Conservation (phyloP, 2,329 filamentous ascomycete species). For the Lachnellula occidentalis region DNA sequence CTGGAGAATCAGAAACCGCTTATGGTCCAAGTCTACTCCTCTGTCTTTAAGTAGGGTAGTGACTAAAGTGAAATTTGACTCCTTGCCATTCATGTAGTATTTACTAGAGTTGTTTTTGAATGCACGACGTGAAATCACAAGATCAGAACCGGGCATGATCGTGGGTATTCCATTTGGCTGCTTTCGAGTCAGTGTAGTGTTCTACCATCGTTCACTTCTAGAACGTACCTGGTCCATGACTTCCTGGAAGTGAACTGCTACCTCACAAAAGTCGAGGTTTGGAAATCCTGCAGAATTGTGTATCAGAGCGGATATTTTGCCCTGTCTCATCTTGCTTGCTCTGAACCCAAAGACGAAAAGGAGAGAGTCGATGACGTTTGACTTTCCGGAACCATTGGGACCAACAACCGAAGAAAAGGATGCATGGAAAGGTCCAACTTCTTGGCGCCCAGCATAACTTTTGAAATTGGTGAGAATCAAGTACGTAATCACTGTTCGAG, state of each 20-base stretch:
- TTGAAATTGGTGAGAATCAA: conserved; percentile 96
- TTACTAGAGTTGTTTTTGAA: conserved; percentile 99
- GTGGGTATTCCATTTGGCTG: conserved; percentile 67
- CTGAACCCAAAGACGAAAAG: conserved; percentile 99
- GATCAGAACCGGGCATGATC: conserved; percentile 74
- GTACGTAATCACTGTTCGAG: conserved; percentile 88
- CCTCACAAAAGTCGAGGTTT: conserved; percentile 85
- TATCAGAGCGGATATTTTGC: conserved; percentile 95
- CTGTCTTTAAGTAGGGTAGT: conserved; percentile 80
- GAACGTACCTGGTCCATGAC: conserved; percentile 71
- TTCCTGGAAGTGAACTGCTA: conserved; percentile 94
- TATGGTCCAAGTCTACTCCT: conserved; percentile 94
- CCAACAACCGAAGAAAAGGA: conserved; percentile 98
- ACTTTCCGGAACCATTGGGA: conserved; percentile 96
- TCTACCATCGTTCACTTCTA: conserved; percentile 25
- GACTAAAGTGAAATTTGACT: conserved; percentile 88
- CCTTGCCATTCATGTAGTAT: conserved; percentile 90
- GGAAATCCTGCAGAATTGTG: conserved; percentile 90
- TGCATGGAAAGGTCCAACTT: conserved; percentile 92
- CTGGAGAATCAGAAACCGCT: conserved; percentile 94
- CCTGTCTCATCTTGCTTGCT: conserved; percentile 98
- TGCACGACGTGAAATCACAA: conserved; percentile 84
- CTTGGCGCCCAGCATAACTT: conserved; percentile 91
- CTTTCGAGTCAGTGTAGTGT: conserved; percentile 7
- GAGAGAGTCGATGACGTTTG: conserved; percentile 96